phyloP scores from a whole-genome alignment of 106 monocot genomes.

The Allium sativum region DNA sequence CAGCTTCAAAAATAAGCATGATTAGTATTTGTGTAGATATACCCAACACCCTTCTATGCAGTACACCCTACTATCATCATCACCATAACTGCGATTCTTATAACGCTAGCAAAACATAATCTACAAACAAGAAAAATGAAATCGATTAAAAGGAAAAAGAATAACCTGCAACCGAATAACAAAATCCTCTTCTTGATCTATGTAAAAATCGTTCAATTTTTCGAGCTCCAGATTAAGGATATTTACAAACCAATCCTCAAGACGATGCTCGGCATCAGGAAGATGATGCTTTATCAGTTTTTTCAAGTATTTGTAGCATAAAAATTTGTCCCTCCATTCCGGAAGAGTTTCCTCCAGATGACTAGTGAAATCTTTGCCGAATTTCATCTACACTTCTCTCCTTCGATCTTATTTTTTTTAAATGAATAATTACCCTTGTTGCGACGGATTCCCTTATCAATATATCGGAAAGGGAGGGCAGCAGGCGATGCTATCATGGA shows the following conservation, averaged over 20 bases:
- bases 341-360: conserved; percentile 89
- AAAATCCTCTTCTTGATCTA: conserved; percentile 96
- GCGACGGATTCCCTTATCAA: too few species aligned
- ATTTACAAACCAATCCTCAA: conserved; percentile 69
- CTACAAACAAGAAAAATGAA: too few species aligned
- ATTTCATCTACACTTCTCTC: conserved; percentile 48
- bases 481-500: too few species aligned
- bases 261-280: neutral
- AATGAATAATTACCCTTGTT: too few species aligned
- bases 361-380: conserved; percentile 88
- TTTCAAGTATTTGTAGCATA: conserved; percentile 81
- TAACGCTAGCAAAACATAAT: too few species aligned
- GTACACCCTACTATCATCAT: too few species aligned
- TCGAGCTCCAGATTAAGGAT: conserved; percentile 81
- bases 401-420: neutral
- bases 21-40: too few species aligned
- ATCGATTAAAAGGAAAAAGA: neutral
- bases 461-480: too few species aligned
- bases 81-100: too few species aligned
- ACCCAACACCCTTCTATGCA: too few species aligned
- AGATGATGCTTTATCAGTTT: conserved; percentile 72
- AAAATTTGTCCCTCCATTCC: conserved; percentile 94
- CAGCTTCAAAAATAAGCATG: too few species aligned
- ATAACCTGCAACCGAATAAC: conserved; percentile 76
- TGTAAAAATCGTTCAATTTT: conserved; percentile 92